Base-by-base conservation (phyloP, 2,329 filamentous ascomycete genomes). In the Chaetomiaceae sp. region DNA sequence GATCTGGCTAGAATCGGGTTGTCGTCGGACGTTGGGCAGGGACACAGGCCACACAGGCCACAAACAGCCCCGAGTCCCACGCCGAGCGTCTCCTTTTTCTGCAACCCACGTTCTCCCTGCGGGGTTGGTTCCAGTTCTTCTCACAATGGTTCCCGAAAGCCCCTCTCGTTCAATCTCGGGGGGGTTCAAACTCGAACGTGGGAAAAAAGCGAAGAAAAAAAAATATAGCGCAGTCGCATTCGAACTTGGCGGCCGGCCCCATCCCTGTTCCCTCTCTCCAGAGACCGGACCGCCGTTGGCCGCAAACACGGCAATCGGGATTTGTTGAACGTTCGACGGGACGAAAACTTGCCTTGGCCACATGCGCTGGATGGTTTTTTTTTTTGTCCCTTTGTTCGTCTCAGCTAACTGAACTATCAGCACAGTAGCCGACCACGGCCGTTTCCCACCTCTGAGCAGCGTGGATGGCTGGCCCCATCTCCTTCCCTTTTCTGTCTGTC, bases 201-300 rank as follows among this genome's bases (percentile, higher is more conserved):
- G 34, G 38, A 7, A n/a, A 27, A 5, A 27, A 27, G 5, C 6
- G 25, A 27, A 27, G 25, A 5, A 27, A 12, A 8, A 33, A 33
- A 33, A 55, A 57, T 55, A 54, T 57, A 39, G 50, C 55, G 55
- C 55, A 57, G 55, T 57, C 42, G 53, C 49, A 57, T 57, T 35
- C 38, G n/a, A 34, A 31, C 46, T 34, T 35, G 19, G 31, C n/a
- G 20, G 12, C 25, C n/a, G n/a, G n/a, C n/a, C n/a, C n/a, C 33
- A 23, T 10, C 21, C 34, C 30, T 51, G 37, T 35, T 35, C 21
- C 31, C 14, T 30, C 35, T 27, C 25, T 27, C 25, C 12, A 5
- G 25, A 6, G 25, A 12, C 12, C 25, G 12, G 35, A 44, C 39
- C 35, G 33, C 21, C 9, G 20, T 19, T 46, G 30, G 14, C 33